Base-by-base conservation (phyloP, 2,329 filamentous ascomycete species). In the Ophiosphaerella herpotricha region DNA sequence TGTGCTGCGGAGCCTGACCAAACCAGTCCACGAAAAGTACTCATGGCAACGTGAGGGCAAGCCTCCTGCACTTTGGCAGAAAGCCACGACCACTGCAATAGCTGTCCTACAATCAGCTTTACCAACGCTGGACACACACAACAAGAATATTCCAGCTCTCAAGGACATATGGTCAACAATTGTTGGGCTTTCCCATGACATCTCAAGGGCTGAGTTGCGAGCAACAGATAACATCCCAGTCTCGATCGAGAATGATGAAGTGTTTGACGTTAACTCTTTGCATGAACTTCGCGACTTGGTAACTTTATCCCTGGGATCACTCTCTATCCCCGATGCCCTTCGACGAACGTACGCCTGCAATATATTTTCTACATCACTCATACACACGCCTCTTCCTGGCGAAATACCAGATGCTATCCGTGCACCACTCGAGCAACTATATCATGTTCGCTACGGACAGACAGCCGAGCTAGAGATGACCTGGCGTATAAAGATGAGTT, bases 211-310 rank as follows among this genome's bases (percentile, higher is more conserved):
- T 24, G 67, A 72, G 13, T 58, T 71, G 6, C 80, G 31, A 66
- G 77, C 23, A 66, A 76, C 57, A 12, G 40, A 47, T 5, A 64
- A 47, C 35, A 56, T 53, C 59, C 80, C 52, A 8, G 12, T 52
- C 5, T 60, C 62, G 4, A 46, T 77, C 4, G 61, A 67, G n/a
- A 58, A 64, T 11, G 93, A 99, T 64, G 87, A 97, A 73, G 73
- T 78, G 1, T 95, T 95, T 63, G 94, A 99, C 68, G 88, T 96
- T 14, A 65, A 76, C 1, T 86, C 89, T 0, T 95, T 97, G 68
- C 76, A 75, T 26, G 80, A 81, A 41, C 77, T 97, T 1, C 82
- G 86, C 34, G 78, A 83, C 8, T 79, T 97, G 31, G 85, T 96
- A 35, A 87, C 91, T 4, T 87, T 90, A 0, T 77, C 83, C 2